A percentile compares a stretch with the other conserved stretches of the same genome.
phyloP scores from a whole-genome alignment of 1,284 basidiomycete genomes.

The Ustilago curta region DNA sequence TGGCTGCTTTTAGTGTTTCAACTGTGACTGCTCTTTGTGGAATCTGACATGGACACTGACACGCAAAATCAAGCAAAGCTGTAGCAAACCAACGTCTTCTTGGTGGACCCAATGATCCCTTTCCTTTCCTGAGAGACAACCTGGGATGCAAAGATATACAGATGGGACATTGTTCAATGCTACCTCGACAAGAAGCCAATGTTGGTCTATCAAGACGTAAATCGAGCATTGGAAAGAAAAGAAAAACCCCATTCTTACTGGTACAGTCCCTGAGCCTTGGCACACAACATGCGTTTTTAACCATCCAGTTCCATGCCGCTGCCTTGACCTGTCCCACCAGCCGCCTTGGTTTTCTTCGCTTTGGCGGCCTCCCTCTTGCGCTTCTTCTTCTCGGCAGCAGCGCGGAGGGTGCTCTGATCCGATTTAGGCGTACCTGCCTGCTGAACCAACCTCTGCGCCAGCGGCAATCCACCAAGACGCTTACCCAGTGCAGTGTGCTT shows the following conservation, averaged over 20 bases:
- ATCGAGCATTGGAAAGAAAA: too few relatives aligned
- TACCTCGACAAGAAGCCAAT: neutral
- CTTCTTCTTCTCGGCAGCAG: conserved; percentile 51
- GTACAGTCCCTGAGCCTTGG: too few relatives aligned
- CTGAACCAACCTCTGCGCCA: conserved; percentile 47
- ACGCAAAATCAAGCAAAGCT: too few relatives aligned
- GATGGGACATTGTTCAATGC: neutral
- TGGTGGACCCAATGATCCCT: too few relatives aligned
- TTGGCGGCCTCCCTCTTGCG: conserved; percentile 34
- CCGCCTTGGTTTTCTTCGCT: conserved; percentile 29
- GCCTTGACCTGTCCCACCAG: neutral
- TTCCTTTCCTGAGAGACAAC: too few relatives aligned
- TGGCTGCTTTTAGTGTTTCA: too few relatives aligned
- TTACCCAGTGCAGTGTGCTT: conserved; percentile 44
- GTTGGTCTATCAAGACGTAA: too few relatives aligned
- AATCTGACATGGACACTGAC: neutral
- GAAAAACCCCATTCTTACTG: too few relatives aligned
- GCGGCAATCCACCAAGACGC: conserved; percentile 38
- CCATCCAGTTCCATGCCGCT: conserved; percentile 42
- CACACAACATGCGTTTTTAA: neutral
- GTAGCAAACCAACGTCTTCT: too few relatives aligned
- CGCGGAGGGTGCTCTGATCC: conserved; percentile 30
- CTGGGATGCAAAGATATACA: too few relatives aligned
- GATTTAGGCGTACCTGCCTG: conserved; percentile 49
- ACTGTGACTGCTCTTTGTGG: too few relatives aligned